Evolutionary conservation across 371 early-diverging fungal genomes (phyloP), one percentile per base, ranked within the genome.

Genomic region (Lichtheimia corymbifera): DNA sequence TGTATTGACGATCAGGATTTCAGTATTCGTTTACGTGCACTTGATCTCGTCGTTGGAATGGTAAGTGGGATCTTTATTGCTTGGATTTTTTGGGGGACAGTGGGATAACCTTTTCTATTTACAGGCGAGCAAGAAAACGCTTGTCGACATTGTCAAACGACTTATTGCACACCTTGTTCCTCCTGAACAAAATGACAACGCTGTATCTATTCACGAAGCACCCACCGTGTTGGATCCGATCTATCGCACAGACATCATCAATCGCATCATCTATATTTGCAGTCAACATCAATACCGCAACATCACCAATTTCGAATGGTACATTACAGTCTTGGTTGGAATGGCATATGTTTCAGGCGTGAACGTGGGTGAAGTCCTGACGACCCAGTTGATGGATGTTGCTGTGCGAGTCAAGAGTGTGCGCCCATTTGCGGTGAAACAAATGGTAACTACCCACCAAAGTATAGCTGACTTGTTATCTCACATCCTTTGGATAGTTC

Each of bases 291-390:
- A 90, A 14, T 98, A 95, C 55, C 85, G 83, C 18, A 85, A 93
- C 63, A 74, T 97, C 18, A 73, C 86, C n/a, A 91, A 94, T 68
- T 96, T 97, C 81, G 96, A 96, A 67, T 98, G 98, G 98, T 96
- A 96, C 68, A 82, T 97, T 22, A 82, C 86, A 3, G 84, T 90
- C 0, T 79, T 97, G 27, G 85, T 90, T 2, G 91, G 90, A 53
- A 77, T 97, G 17, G 87, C 89, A 0, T 83, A 89, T 42, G 76
- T 89, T 3, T 77, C 91, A 11, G 91, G 88, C 41, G 90, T 92
- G 0, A 84, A 83, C 59, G 92, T 91, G 2, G 95, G 92, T 0
- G 78, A 76, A 24, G 20, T 77, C 9, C 58, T 97, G 41, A 82
- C 85, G 25, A 80, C 83, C 5, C 92, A 93, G 68, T 64, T 96